Conservation (phyloP, 495 filamentous ascomycete species). For the Trichoderma gamsii region DNA sequence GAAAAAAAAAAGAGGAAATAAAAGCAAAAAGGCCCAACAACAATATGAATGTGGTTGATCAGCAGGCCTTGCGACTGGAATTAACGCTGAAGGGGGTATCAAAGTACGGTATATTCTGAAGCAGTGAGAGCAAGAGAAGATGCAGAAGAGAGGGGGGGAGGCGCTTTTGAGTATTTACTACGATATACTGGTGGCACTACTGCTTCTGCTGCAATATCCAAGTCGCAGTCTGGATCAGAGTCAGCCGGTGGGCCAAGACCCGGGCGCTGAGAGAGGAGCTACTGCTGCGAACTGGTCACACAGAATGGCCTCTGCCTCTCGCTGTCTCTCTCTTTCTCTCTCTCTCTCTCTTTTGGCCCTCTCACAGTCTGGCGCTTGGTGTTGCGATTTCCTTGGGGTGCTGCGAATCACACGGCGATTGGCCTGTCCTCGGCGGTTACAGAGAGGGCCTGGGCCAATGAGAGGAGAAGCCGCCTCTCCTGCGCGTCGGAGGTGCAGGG, state of each 20-base stretch:
- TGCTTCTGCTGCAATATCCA: neutral
- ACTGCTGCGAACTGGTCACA: neutral
- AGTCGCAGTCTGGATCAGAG: too few relatives aligned
- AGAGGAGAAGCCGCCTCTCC: conserved; percentile 11
- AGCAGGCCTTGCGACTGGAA: neutral
- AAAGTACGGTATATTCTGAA: neutral
- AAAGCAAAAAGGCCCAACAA: neutral
- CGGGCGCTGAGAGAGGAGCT: neutral
- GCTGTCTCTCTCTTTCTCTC: neutral
- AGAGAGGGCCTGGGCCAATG: conserved; percentile 11
- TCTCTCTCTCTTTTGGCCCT: neutral
- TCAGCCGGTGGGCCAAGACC: too few relatives aligned
- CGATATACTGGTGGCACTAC: neutral
- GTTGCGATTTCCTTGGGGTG: neutral
- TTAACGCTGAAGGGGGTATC: neutral
- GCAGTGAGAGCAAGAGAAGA: neutral
- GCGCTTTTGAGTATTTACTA: neutral
- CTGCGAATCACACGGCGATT: conserved; percentile 12
- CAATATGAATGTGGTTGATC: too few relatives aligned
- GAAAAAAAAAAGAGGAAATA: neutral
- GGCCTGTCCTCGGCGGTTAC: conserved; percentile 14
- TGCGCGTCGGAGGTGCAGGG: neutral
- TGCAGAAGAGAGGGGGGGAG: neutral
- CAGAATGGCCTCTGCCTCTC: neutral
- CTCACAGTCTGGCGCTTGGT: neutral